Base-by-base conservation (phyloP, 2,329 filamentous ascomycete species). In the Pseudogymnoascus sp. region DNA sequence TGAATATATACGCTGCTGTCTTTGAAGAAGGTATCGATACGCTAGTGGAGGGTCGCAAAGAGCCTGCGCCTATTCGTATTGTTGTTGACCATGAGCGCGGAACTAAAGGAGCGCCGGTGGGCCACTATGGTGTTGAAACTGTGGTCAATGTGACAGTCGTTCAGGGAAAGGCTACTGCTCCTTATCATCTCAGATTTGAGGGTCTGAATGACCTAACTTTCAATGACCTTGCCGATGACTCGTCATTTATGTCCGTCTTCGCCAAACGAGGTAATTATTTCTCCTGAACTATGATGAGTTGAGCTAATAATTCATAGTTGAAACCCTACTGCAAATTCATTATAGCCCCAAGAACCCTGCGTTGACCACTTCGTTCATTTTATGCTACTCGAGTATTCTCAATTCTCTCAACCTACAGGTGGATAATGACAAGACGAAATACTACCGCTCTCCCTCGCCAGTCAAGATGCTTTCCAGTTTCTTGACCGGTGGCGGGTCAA, bases 391-490 rank as follows among this genome's bases (percentile, higher is more conserved):
- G 48, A 90, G 90, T 63, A 83, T 89, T 2, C 77, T 96, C 26
- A 85, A 86, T 33, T 83, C 84, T 3, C 75, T 96, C 21, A 81
- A 80, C 52, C 77, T 89, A 38, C 77, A 82, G 18, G 76, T 82
- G 30, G 81, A 85, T 38, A 78, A 81, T 0, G 83, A 85, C 67
- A 88, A 83, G 70, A 81, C 83, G 9, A 81, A 81, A 59, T 85
- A 84, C 0, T 89, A 89, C 69, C 80, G 92, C 8, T 84, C 85
- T 3, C 82, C 86, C n/a, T 96, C 92, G 0, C 92, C 92, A 0
- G 89, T 95, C 55, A 97, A 96, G 71, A 79, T 96, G 68, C 77
- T 97, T 13, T 95, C 92, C 0, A 95, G 82, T 68, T 82, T 96
- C 59, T 83, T 95, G 67, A 82, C 83, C 33, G 82, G 83, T 21